phyloP scores from a whole-genome alignment of 2,329 filamentous ascomycete species.

The Aspergillus floridensis region DNA sequence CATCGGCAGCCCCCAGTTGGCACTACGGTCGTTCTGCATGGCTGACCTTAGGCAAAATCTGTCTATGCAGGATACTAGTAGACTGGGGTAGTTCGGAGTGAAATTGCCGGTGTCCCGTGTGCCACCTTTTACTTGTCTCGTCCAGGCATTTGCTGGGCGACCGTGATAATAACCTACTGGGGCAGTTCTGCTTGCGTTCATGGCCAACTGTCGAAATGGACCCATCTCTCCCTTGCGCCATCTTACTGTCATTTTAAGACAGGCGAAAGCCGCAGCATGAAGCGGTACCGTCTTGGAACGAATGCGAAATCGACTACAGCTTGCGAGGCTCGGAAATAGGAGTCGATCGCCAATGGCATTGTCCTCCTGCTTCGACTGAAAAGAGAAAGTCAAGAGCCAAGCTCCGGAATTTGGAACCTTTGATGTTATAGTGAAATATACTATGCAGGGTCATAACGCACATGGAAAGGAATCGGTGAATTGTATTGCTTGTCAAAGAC shows the following conservation, averaged over 20 bases:
- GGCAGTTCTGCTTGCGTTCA: not conserved
- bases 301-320: not conserved
- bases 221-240: not conserved
- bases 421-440: too few relatives aligned
- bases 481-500: not conserved
- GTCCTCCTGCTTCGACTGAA: not conserved
- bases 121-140: not conserved
- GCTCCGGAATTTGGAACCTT: too few relatives aligned
- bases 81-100: not conserved
- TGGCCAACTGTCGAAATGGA: not conserved
- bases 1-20: not conserved
- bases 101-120: not conserved
- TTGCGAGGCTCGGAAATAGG: constrained; percentile 1
- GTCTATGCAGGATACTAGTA: not conserved
- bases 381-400: too few relatives aligned
- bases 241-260: not conserved
- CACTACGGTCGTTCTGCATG: not conserved
- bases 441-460: not conserved
- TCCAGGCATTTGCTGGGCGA: not conserved
- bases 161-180: not conserved
- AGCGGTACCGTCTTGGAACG: too few relatives aligned
- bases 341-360: constrained; percentile 9
- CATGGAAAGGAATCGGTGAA: not conserved
- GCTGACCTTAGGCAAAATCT: not conserved
- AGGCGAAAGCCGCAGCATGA: not conserved